Evolutionary conservation across 129 eudicot species (phyloP), one percentile per base, ranked within the genome.

Genomic region (Flaveria sonorensis): DNA sequence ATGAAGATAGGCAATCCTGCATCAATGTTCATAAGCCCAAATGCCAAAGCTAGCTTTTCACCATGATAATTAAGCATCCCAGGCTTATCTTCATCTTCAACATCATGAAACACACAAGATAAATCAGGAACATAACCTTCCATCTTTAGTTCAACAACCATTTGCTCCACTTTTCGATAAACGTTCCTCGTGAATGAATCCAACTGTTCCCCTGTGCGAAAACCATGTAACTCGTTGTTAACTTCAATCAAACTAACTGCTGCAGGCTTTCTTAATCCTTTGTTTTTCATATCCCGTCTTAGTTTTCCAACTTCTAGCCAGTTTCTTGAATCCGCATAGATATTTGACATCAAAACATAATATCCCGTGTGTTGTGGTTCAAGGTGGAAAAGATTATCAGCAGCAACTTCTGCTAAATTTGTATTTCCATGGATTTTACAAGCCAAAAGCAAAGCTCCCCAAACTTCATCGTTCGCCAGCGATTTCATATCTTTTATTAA

Each of bases 361-460:
- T 88, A 86, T 68, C 85, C 88, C 0, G 88, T 78, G 47, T 90
- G 87, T 11, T 82, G 46, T 48, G 95, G 96, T 55, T 92, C 90
- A 23, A 92, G 66, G 39, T 83, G 60, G 32, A 90, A 85, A 10
- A 92, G 89, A 3, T 80, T 73, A 10, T 83, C 71, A 5, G 96
- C 84, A 6, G 95, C 92, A 73, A 85, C 63, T 73, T 88, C 83
- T 64, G 88, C 95, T 24, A 92, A 74, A 42, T 82, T 73, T 59
- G 90, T 55, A 40, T 90, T 81, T 43, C 68, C 75, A 43, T 84
- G 87, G 23, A 40, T 77, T 71, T 86, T 86, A 76, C 94, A 86
- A 32, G 96, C 87, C 55, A 82, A 81, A 74, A 92, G 95, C 52
- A 92, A 78, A 75, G 96, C 86, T 51, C 96, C 92, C 96, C 98